Percentiles rank a stretch among this genome's conserved stretches.
Evolutionary conservation across 805 yeast genomes (phyloP).

Genomic region (Metschnikowia sp.): DNA sequence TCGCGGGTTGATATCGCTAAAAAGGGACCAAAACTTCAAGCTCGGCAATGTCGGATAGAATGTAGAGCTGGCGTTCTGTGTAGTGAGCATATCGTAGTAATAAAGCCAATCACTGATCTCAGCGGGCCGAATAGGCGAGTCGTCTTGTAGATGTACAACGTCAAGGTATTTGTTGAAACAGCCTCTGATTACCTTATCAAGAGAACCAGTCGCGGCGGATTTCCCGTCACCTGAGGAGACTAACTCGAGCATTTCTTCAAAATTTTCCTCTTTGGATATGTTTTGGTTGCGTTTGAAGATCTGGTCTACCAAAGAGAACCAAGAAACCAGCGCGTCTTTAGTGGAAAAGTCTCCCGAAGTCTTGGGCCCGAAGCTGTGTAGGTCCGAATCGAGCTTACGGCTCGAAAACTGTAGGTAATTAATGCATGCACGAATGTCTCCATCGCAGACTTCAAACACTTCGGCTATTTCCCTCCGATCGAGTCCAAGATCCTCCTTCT

Average conservation of each 20-base stretch:
- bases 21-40: conserved; percentile 59
- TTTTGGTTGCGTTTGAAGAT: conserved; percentile 55
- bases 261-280: conserved; percentile 44
- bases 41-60: conserved; percentile 57
- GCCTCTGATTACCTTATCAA: conserved; percentile 66
- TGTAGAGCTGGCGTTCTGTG: conserved; percentile 30
- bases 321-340: conserved; percentile 62
- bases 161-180: conserved; percentile 67
- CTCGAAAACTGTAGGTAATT: conserved; percentile 72
- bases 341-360: conserved; percentile 14
- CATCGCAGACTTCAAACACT: conserved; percentile 66
- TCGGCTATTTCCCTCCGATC: conserved; percentile 55
- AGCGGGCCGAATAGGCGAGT: conserved; percentile 55
- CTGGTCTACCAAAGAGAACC: conserved; percentile 63
- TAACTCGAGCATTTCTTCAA: conserved; percentile 43
- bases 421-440: conserved; percentile 82
- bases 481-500: conserved; percentile 49
- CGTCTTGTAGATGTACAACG: conserved; percentile 60
- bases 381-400: conserved; percentile 15
- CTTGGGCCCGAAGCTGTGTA: conserved; percentile 1
- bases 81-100: conserved; percentile 59
- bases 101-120: conserved; percentile 71
- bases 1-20: conserved; percentile 53
- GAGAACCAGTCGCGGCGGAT: conserved; percentile 38
- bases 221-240: conserved; percentile 41